Percentiles rank a stretch among this genome's conserved stretches.
phyloP scores from a whole-genome alignment of 805 yeast genomes.

The Candida sithepensis region DNA sequence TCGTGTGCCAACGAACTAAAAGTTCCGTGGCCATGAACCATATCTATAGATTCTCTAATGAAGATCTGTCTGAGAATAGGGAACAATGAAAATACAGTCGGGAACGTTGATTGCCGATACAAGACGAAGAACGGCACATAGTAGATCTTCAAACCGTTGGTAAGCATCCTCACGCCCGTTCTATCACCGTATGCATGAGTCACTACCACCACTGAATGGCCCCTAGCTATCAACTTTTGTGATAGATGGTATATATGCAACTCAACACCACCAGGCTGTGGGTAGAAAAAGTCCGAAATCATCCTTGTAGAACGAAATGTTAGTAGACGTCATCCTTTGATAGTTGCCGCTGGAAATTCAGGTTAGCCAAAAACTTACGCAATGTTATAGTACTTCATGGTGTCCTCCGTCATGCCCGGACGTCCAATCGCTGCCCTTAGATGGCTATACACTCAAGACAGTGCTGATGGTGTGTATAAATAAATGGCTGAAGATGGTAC shows the following conservation, averaged over 20 bases:
- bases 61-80: constrained; percentile 83
- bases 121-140: constrained; percentile 79
- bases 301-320: constrained; percentile 35
- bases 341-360: no score
- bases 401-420: background rate
- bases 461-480: no score
- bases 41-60: constrained; percentile 78
- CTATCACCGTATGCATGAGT: constrained; percentile 88
- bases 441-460: no score
- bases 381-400: constrained; percentile 26
- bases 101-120: constrained; percentile 82
- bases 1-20: constrained; percentile 85
- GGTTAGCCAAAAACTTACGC: no score
- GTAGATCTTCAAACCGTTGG: constrained; percentile 91
- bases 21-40: constrained; percentile 95
- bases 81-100: constrained; percentile 84
- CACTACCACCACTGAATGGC: constrained; percentile 81
- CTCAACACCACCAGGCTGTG: constrained; percentile 98
- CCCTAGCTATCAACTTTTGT: constrained; percentile 71
- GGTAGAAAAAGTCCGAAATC: constrained; percentile 97
- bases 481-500: no score
- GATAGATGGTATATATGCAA: constrained; percentile 90
- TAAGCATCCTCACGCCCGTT: constrained; percentile 73
- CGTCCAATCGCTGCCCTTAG: background rate
- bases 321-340: no score